phyloP scores from a whole-genome alignment of 352 stramenopile species.

The Lagenidium sp. region DNA sequence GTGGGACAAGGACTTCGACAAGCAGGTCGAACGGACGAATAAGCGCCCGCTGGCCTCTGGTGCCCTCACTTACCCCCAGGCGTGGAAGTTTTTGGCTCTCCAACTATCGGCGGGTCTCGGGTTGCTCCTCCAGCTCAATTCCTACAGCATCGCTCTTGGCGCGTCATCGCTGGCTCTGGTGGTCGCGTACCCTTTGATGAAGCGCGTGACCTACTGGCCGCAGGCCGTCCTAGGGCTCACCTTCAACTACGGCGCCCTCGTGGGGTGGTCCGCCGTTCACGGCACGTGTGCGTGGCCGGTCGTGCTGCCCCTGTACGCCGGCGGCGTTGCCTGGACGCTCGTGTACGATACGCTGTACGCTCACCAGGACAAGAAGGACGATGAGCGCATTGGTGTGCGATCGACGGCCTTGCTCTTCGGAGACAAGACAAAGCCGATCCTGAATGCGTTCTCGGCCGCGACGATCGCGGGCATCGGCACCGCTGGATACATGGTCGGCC shows the following conservation, averaged over 20 bases:
- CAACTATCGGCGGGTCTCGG: slow-evolving; percentile 91
- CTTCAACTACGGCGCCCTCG: slow-evolving; percentile 97
- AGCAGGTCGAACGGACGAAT: slow-evolving; percentile 92
- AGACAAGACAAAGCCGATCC: slow-evolving; percentile 89
- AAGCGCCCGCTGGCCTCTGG: slow-evolving; percentile 91
- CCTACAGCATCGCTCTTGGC: slow-evolving; percentile 91
- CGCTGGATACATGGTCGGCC: slow-evolving; percentile 67
- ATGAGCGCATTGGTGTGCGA: slow-evolving; percentile 92
- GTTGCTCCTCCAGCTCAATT: slow-evolving; percentile 94
- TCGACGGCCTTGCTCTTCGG: slow-evolving; percentile 96
- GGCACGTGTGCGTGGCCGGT: slow-evolving; percentile 75
- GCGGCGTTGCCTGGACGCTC: slow-evolving; percentile 95
- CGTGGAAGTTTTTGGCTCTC: slow-evolving; percentile 88
- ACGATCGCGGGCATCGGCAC: slow-evolving; percentile 55
- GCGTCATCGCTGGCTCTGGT: slow-evolving; percentile 92
- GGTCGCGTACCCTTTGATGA: slow-evolving; percentile 95
- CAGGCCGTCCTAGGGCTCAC: slow-evolving; percentile 96
- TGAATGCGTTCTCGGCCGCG: slow-evolving; percentile 78
- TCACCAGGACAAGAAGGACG: slow-evolving; percentile 97
- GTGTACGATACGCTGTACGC: slow-evolving; percentile 99
- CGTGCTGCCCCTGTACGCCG: slow-evolving; percentile 92
- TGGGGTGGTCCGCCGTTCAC: slow-evolving; percentile 90
- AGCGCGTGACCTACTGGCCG: slow-evolving; percentile 97
- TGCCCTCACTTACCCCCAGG: slow-evolving; percentile 86
- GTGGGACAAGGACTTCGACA: slow-evolving; percentile 98